Base-by-base conservation (phyloP, 257 asterid species). In the Penstemon newberryi region DNA sequence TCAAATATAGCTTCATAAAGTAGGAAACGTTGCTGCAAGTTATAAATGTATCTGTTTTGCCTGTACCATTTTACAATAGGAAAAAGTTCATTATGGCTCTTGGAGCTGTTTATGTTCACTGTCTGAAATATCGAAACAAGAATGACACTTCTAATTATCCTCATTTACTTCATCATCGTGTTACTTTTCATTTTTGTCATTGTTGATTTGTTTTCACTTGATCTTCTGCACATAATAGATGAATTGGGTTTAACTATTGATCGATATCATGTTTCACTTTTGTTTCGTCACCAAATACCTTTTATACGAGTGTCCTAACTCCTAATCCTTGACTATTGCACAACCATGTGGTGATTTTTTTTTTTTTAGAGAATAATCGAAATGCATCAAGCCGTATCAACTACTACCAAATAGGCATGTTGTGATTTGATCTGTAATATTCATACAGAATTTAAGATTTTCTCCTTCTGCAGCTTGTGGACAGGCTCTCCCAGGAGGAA, bases 401-500 rank as follows among this genome's bases (percentile, higher is more conserved):
- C 33, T 25, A 25, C 33, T 25, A 25, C 33, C 33, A 25, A 25
- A 25, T 25, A 2, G 33, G 33, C 33, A 25, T 25, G 33, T 25
- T 25, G 33, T 25, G 33, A 25, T 25, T 25, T 25, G 33, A 33
- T 9, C 18, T 47, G 25, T 60, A 13, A 36, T 1, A 33, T 15
- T 25, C 33, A n/a, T 45, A 12, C 53, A 42, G 65, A 41, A 50
- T 62, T 38, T 58, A 70, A 58, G 41, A 64, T 9, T 53, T 51
- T 63, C 15, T 70, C 63, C 13, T 49, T 70, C 36, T 75, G 70
- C 90, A 92, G 98, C 94, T 92, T 74, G 96, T 92, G 44, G 96
- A 90, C 51, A 85, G 96, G 80, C 91, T 92, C 62, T 83, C 98
- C 33, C 95, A 85, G 70, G 96, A 89, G 80, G 98, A 89, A 69